phyloP scores from a whole-genome alignment of 2,329 filamentous ascomycete genomes.

The Sporothrix schenckii region DNA sequence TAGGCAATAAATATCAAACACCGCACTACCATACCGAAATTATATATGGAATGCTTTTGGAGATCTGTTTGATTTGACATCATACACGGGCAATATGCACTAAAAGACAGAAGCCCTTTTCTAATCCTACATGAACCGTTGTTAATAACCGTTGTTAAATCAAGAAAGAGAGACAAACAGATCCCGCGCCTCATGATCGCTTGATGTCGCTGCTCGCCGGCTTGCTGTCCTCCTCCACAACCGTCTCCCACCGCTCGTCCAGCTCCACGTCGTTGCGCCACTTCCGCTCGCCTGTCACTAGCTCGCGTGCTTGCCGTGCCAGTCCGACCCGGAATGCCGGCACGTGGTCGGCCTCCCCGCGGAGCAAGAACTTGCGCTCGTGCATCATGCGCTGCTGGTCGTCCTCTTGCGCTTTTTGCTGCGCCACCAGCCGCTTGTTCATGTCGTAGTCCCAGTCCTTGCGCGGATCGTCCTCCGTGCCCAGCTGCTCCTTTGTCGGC shows the following conservation, averaged over 20 bases:
- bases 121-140: constrained; percentile 30
- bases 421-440: constrained; percentile 45
- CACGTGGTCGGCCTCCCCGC: constrained; percentile 43
- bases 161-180: background rate
- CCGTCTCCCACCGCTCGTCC: constrained; percentile 53
- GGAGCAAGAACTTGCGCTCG: constrained; percentile 37
- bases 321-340: constrained; percentile 48
- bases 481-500: constrained; percentile 41
- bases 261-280: constrained; percentile 59
- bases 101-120: constrained; percentile 13
- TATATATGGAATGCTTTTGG: background rate
- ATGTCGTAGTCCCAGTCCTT: constrained; percentile 66
- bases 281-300: constrained; percentile 62
- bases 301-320: constrained; percentile 62
- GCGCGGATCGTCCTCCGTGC: constrained; percentile 37
- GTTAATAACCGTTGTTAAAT: background rate
- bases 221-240: constrained; percentile 38
- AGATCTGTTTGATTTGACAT: constrained; percentile 25
- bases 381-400: constrained; percentile 40
- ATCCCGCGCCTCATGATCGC: constrained; percentile 29
- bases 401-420: constrained; percentile 40
- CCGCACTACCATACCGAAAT: too few species aligned
- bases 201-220: constrained; percentile 34
- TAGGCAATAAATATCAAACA: too few species aligned
- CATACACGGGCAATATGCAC: constrained; percentile 19